Evolutionary conservation across 2,329 filamentous ascomycete species (phyloP).

Genomic region (Fusarium papillatum): DNA sequence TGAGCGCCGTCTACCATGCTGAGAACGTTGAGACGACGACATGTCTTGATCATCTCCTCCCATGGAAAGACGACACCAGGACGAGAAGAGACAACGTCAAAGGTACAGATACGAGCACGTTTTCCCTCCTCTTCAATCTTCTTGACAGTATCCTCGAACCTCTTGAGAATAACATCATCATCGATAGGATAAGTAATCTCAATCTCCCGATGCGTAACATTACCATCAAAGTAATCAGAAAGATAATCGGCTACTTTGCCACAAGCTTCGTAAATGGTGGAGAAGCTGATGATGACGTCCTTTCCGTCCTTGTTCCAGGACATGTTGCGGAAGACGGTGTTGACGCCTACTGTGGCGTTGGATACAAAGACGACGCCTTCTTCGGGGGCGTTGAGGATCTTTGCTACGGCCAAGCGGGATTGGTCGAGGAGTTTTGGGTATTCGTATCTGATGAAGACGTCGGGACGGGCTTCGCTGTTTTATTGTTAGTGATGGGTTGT

Average conservation of each 20-base stretch:
- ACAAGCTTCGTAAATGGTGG: constrained; percentile 83
- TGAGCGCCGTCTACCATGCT: constrained; percentile 90
- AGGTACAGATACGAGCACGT: constrained; percentile 74
- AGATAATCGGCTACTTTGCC: constrained; percentile 80
- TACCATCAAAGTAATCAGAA: constrained; percentile 71
- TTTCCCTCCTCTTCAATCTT: constrained; percentile 68
- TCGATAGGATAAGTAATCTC: constrained; percentile 76
- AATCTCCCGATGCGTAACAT: constrained; percentile 66
- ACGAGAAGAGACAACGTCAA: constrained; percentile 84
- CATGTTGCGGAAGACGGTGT: constrained; percentile 85
- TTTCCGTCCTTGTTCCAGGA: constrained; percentile 75
- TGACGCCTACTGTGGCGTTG: constrained; percentile 85
- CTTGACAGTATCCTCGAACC: constrained; percentile 72
- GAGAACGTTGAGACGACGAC: constrained; percentile 75
- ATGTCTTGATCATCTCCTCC: constrained; percentile 73
- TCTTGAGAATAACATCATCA: constrained; percentile 74
- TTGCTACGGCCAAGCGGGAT: constrained; percentile 76
- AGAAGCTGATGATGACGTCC: constrained; percentile 85
- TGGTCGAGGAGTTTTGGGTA: constrained; percentile 74
- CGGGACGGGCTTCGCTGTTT: constrained; percentile 73
- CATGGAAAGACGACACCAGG: constrained; percentile 88
- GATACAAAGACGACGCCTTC: constrained; percentile 81
- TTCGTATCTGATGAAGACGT: constrained; percentile 81
- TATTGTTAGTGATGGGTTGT: not conserved
- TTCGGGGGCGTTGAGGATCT: constrained; percentile 74